Evolutionary conservation across 306 rosid genomes (phyloP), one percentile per base, ranked within the genome.

Genomic region (Senna siamea): DNA sequence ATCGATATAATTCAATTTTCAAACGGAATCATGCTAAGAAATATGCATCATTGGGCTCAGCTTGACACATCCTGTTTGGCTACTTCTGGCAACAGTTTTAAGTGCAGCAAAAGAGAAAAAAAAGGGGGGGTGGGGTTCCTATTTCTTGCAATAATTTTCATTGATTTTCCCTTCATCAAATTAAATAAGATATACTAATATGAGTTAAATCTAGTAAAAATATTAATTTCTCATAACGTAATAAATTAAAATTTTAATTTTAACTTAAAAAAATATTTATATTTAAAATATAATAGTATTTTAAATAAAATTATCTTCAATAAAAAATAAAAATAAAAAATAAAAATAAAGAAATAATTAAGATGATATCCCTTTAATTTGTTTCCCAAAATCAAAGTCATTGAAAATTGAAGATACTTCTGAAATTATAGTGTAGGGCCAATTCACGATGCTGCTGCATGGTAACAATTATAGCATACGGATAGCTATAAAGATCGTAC

Each of bases 21-120:
- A 66, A 65, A 75, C 61, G 78, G 56, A 80, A 78, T 81, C 66
- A 70, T 80, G 85, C 75, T 64, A 84, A 74, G 70, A 84, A 77
- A 84, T 73, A 77, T 54, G 66, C 76, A 80, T 74, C 78, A 70
- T 80, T 40, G 78, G 79, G 51, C 70, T 80, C 11, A 19, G 28
- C 69, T 74, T 76, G 7, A 38, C 35, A 70, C 57, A 57, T 69
- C 40, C 62, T 84, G 88, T 74, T 65, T 77, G 57, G 48, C 78
- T 74, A 57, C 76, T 77, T 63, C 50, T 63, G 78, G 85, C 8
- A 83, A 79, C 68, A 51, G 37, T 75, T 83, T 48, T 41, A 83
- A 50, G 80, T 76, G 72, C 68, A 78, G 23, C 71, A 75, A 22
- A 26, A 26, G 30, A 26, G 30, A 26, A 26, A 26, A 26, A n/a